A percentile compares a stretch with the other conserved stretches of the same genome.
Conservation (phyloP, 257 asterid species). For the Misopates orontium region DNA sequence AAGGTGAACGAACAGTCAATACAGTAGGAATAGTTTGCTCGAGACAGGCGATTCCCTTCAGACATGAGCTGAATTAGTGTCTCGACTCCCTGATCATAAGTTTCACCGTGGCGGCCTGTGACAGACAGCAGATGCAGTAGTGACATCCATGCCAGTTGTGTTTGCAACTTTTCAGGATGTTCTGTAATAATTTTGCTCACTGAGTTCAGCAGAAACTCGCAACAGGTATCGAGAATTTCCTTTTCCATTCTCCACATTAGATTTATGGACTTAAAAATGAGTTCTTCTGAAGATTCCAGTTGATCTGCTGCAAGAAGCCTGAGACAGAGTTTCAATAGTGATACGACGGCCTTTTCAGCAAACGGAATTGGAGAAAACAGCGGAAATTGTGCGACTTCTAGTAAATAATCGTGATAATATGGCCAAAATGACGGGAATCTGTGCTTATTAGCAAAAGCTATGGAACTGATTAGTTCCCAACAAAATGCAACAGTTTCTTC, state of each 20-base stretch:
- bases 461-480: conserved; percentile 68
- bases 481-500: conserved; percentile 85
- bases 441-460: conserved; percentile 56
- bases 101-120: conserved; percentile 88
- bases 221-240: conserved; percentile 80
- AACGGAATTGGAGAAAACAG: conserved; percentile 78
- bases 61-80: conserved; percentile 61
- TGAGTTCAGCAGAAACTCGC: conserved; percentile 59
- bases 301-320: conserved; percentile 58
- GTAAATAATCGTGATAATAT: conserved; percentile 70
- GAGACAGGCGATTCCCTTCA: conserved; percentile 45
- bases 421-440: conserved; percentile 78
- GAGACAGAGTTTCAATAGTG: conserved; percentile 68
- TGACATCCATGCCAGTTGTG: conserved; percentile 78
- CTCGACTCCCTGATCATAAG: conserved; percentile 76
- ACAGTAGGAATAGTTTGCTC: conserved; percentile 64
- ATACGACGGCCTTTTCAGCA: conserved; percentile 62
- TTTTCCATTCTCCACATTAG: conserved; percentile 85
- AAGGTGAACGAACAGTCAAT: conserved; percentile 85
- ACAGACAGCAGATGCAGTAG: conserved; percentile 70
- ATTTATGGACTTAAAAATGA: conserved; percentile 73
- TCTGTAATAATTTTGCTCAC: conserved; percentile 59
- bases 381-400: conserved; percentile 74
- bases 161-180: conserved; percentile 60
- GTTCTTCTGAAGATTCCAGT: conserved; percentile 64